Base-by-base conservation (phyloP, 1,284 basidiomycete species). In the Trichosporon asahii region DNA sequence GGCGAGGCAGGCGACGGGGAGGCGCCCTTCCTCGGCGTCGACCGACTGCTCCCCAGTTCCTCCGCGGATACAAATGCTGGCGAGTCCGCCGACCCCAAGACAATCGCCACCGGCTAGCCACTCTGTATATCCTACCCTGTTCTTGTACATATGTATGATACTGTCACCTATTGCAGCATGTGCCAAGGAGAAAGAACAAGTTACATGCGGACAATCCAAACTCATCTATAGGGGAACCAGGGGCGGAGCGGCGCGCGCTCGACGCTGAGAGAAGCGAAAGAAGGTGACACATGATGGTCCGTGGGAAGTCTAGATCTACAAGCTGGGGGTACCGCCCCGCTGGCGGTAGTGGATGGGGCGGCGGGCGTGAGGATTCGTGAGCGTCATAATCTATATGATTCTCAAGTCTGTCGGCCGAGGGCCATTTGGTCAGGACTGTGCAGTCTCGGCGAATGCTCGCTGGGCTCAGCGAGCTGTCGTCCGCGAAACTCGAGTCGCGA, bases 21-120 rank as follows among this genome's bases (percentile, higher is more conserved):
- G 44, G 66, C 71, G 27, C 66, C 71, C 63, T 65, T 71, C 55
- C 60, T 73, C 15, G 37, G 65, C 40, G 49, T 73, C 11, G 27
- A 46, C 11, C 40, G 64, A n/a, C 66, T 71, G 14, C 57, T 72
- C 21, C 40, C 46, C 37, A 46, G 49, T 53, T 8, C 21, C 23
- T 6, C 49, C 11, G 49, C 6, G 7, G 21, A 18, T 2, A 18
- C n/a, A 3, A n/a, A 21, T 18, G 46, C n/a, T n/a, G 21, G n/a
- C 18, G 49, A 21, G 11, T 2, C 18, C 7, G 44, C 14, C 4
- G 21, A 3, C n/a, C n/a, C n/a, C 44, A n/a, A n/a, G 11, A 12
- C 35, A 9, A 14, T 14, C 14, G 11, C 35, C 40, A 6, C 40
- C 15, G 40, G 4, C 2, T 53, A 53, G 49, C 49, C 35, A 12